phyloP scores from a whole-genome alignment of 2,329 filamentous ascomycete species.

The Colletotrichum karsti region DNA sequence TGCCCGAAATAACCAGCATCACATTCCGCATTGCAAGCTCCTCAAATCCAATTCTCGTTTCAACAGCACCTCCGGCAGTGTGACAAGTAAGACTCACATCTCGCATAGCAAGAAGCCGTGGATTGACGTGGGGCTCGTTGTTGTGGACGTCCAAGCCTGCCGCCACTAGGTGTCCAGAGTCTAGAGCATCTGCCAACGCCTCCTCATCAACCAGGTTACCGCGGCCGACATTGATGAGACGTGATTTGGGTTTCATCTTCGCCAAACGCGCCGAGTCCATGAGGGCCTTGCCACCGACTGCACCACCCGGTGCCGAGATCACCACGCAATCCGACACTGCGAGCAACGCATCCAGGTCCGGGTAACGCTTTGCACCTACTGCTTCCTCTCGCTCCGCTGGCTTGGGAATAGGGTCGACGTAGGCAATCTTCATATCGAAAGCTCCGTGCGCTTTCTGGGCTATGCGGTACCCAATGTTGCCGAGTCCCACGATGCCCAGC shows the following conservation, averaged over 20 bases:
- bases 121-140: constrained; percentile 55
- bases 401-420: constrained; percentile 56
- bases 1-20: constrained; percentile 52
- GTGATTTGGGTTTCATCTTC: constrained; percentile 58
- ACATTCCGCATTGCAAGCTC: constrained; percentile 63
- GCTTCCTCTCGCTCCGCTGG: constrained; percentile 48
- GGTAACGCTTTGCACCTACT: constrained; percentile 52
- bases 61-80: constrained; percentile 63
- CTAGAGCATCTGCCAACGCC: constrained; percentile 28
- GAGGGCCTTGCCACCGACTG: constrained; percentile 47
- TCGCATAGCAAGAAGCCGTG: constrained; percentile 38
- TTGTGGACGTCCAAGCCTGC: constrained; percentile 42
- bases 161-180: constrained; percentile 22
- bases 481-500: constrained; percentile 68
- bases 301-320: constrained; percentile 55
- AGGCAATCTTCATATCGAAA: constrained; percentile 66
- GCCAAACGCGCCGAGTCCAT: constrained; percentile 49
- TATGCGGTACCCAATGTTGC: constrained; percentile 61
- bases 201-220: constrained; percentile 27
- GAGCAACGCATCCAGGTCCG: constrained; percentile 55
- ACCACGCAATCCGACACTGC: constrained; percentile 56
- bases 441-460: constrained; percentile 62
- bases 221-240: constrained; percentile 65
- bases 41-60: constrained; percentile 63
- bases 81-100: constrained; percentile 58